Conservation (phyloP, 179 eudicot genomes). For the Beta lomatogona region DNA sequence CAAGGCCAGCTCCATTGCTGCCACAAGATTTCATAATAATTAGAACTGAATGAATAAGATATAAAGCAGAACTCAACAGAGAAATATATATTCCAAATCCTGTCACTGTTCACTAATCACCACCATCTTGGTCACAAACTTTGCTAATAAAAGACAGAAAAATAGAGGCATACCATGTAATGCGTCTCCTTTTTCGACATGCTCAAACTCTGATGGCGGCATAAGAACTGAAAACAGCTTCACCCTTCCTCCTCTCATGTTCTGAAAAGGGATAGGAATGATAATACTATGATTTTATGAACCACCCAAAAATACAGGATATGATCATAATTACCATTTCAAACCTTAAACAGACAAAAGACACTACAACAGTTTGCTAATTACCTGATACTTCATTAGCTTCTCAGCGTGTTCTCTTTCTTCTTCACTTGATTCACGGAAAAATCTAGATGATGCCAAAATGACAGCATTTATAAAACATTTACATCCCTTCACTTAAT, state of each 20-base stretch:
- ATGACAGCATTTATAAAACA: background rate
- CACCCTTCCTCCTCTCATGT: constrained; percentile 86
- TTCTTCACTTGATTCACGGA: constrained; percentile 82
- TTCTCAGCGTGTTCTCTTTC: constrained; percentile 90
- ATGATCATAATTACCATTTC: background rate
- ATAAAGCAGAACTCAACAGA: background rate
- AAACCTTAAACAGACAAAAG: background rate
- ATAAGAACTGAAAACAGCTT: constrained; percentile 62
- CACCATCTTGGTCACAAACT: background rate
- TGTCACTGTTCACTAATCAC: background rate
- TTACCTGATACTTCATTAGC: constrained; percentile 87
- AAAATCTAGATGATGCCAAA: constrained; percentile 47
- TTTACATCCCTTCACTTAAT: background rate
- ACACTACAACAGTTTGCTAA: background rate
- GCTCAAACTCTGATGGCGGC: constrained; percentile 77
- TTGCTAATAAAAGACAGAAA: background rate
- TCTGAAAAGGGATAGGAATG: constrained; percentile 34
- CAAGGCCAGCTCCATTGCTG: constrained; percentile 87
- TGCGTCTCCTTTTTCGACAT: constrained; percentile 89
- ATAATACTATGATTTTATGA: background rate
- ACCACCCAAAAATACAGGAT: background rate
- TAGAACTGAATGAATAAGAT: background rate
- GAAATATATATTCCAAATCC: background rate
- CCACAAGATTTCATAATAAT: constrained; percentile 10
- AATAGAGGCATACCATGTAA: constrained; percentile 50